Base-by-base conservation (phyloP, 176 grass and related monocot species). In the Calamus simplicifolius region DNA sequence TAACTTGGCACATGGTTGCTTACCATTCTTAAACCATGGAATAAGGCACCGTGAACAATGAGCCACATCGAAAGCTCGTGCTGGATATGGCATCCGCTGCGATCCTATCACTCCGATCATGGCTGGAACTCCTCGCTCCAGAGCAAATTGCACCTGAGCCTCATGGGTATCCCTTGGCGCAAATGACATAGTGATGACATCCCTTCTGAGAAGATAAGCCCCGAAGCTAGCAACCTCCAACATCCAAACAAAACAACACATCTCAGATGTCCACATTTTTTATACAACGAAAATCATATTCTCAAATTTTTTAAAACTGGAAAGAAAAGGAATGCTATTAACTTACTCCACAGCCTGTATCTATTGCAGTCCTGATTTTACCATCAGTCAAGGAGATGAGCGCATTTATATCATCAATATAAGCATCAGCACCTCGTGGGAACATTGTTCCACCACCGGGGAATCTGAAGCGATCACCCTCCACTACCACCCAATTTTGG, bases 21-120 rank as follows among this genome's bases (percentile, higher is more conserved):
- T 27, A 59, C 14, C 29, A 0, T 29, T 25, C 16, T 27, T 27
- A 16, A 5, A 15, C 62, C 62, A 65, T n/a, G 64, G 50, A 29
- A 67, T 67, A 16, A 54, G 50, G 25, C 49, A 53, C 16, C 64
- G 25, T 1, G 50, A 53, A 19, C 49, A 53, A 67, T 54, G 64
- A 53, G 64, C 50, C 26, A 67, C 18, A 30, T 53, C 64, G 50
- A 67, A 54, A 12, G 64, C 25, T 19, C 50, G 52, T 13, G 64
- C 48, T 18, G 49, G 50, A 31, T 67, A 53, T 3, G 64, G 64
- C 49, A 53, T 12, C 7, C 64, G 25, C 27, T 55, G 6, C 8
- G 64, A 30, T 2, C 50, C 64, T 27, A 67, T 67, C 17, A 67
- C 64, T 54, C 64, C 64, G 10, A 67, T 67, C 64, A 67, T 67